A percentile compares a stretch with the other conserved stretches of the same genome.
These are phyloP conservation scores for Xylariaceae sp. DNA, from an alignment of 2,329 filamentous ascomycete species.

Conservation along the genomic window DNA sequence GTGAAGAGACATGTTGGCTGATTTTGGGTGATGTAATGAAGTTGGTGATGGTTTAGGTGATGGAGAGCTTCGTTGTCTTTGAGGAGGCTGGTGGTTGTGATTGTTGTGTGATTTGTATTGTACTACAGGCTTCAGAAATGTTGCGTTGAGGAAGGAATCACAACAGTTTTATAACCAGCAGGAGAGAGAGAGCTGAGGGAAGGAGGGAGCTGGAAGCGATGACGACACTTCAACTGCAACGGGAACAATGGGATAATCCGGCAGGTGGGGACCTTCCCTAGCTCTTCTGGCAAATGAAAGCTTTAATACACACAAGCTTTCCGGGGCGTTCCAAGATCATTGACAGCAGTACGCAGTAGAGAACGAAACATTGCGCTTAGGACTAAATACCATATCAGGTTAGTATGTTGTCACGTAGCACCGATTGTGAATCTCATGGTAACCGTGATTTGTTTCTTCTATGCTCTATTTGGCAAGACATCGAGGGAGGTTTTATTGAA, in stretches of 20 bases:
- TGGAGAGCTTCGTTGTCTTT: neutral
- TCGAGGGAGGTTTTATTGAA: neutral
- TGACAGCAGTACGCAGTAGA: too few species aligned
- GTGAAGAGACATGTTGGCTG: constrained; percentile 60
- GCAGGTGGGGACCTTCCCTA: neutral
- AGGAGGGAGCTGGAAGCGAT: constrained; percentile 10
- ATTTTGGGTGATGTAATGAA: constrained; percentile 20
- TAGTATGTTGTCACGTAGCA: too few species aligned
- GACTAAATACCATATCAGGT: too few species aligned
- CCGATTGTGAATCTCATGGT: constrained; percentile 5
- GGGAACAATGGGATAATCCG: constrained; percentile 18
- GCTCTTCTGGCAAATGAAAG: neutral
- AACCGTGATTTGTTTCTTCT: constrained; percentile 11
- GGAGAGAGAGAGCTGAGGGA: constrained; percentile 7
- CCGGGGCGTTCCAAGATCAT: neutral
- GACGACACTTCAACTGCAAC: constrained; percentile 15
- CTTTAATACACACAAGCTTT: neutral
- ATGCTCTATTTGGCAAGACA: constrained; percentile 1
- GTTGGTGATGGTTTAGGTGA: constrained; percentile 11
- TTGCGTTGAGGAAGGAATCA: constrained; percentile 1
- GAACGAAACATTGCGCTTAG: too few species aligned
- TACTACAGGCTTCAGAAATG: neutral
- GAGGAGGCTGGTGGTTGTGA: constrained; percentile 3
- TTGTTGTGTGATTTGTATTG: constrained; percentile 6
- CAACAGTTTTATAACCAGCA: constrained; percentile 12